phyloP scores from a whole-genome alignment of 2,329 filamentous ascomycete species.

The Penicillium vulpinum region DNA sequence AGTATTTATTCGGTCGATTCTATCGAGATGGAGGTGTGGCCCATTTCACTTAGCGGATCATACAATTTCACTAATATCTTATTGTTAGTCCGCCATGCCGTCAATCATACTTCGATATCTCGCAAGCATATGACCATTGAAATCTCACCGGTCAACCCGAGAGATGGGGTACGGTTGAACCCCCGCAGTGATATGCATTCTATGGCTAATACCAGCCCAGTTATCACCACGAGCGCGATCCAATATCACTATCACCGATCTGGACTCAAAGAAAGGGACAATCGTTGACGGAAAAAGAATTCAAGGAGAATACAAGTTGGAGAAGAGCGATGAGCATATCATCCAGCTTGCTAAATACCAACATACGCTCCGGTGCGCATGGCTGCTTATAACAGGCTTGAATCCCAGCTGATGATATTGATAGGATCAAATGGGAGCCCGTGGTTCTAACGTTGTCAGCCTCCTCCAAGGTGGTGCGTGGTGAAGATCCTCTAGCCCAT shows the following conservation, averaged over 20 bases:
- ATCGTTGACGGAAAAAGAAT: conserved; percentile 71
- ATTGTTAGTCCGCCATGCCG: conserved; percentile 62
- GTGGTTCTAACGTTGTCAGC: conserved; percentile 81
- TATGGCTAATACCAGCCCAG: conserved; percentile 40
- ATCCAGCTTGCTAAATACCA: conserved; percentile 73
- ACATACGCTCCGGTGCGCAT: conserved; percentile 48
- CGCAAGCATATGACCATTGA: conserved; percentile 81
- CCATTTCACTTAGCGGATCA: not conserved
- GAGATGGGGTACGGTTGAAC: conserved; percentile 61
- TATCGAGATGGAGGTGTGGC: conserved; percentile 59
- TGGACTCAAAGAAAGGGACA: conserved; percentile 82
- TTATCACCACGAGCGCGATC: conserved; percentile 66
- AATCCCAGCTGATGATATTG: conserved; percentile 6
- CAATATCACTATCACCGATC: conserved; percentile 71
- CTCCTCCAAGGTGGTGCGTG: conserved; percentile 67
- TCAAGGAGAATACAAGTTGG: conserved; percentile 62
- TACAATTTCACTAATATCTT: not conserved
- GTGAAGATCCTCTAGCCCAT: conserved; percentile 60
- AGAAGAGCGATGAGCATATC: conserved; percentile 56
- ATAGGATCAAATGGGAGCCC: conserved; percentile 74
- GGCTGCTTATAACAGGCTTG: not conserved
- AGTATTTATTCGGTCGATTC: conserved; percentile 82
- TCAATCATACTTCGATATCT: conserved; percentile 81
- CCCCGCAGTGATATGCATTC: not conserved
- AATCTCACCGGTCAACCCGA: conserved; percentile 64